A percentile compares a stretch with the other conserved stretches of the same genome.
phyloP scores from a whole-genome alignment of 2,329 filamentous ascomycete species.

The Clonostachys rhizophaga region DNA sequence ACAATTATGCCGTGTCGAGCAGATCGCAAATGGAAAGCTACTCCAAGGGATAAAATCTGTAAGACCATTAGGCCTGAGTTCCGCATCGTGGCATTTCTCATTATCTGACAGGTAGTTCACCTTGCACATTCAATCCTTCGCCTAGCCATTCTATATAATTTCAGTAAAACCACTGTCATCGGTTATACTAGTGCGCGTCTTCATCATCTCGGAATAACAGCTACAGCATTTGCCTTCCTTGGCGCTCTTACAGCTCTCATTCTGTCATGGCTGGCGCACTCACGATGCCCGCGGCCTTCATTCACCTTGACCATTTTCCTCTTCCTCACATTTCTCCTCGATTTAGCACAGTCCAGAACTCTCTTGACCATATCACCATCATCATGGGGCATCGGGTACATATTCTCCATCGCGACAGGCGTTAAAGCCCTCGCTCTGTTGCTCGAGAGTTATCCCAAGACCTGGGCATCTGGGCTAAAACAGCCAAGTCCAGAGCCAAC shows the following conservation, averaged over 20 bases:
- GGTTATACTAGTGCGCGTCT: conserved; percentile 6
- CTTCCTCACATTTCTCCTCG: conserved; percentile 34
- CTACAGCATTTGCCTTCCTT: conserved; percentile 11
- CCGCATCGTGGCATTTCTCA: conserved; percentile 11
- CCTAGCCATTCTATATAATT: conserved; percentile 15
- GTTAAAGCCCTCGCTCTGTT: conserved; percentile 29
- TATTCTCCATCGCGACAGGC: conserved; percentile 5
- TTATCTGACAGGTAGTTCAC: conserved; percentile 18
- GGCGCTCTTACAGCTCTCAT: conserved; percentile 17
- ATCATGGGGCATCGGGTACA: too few species aligned
- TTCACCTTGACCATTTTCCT: conserved; percentile 34
- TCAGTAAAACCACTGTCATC: conserved; percentile 15
- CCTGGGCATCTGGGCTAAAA: conserved; percentile 17
- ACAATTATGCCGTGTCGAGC: conserved; percentile 18
- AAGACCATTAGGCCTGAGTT: conserved; percentile 1
- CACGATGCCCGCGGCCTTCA: conserved; percentile 31
- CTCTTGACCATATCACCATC: conserved; percentile 18
- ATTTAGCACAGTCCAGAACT: conserved; percentile 34
- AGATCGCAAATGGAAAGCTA: conserved; percentile 23
- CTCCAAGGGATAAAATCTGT: conserved; percentile 24
- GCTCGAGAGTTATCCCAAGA: conserved; percentile 30
- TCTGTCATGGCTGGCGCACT: conserved; percentile 28
- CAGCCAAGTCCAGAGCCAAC: conserved; percentile 31
- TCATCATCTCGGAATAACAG: conserved; percentile 14
- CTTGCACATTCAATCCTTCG: too few species aligned